These are phyloP conservation scores for Psilocybe cubensis DNA, from an alignment of 768 basidiomycete genomes.

Conservation along the genomic window DNA sequence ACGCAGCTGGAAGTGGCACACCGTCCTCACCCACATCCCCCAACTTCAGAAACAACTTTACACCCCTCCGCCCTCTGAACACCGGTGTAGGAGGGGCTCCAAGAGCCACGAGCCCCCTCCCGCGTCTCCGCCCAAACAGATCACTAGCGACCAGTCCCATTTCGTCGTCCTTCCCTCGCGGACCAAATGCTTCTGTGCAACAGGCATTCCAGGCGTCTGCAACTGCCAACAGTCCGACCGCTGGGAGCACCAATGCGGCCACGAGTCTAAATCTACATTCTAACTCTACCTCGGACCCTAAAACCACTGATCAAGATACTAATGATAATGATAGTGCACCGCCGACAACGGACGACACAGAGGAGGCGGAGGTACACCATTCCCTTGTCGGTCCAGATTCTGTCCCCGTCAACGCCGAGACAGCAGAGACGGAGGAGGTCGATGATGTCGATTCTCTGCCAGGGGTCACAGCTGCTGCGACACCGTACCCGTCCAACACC, in stretches of 20 bases:
- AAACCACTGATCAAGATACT: background rate
- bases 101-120: constrained; percentile 17
- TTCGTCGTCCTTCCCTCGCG: constrained; percentile 30
- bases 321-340: background rate
- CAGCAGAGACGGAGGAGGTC: constrained; percentile 5
- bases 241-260: no score
- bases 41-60: constrained; percentile 4
- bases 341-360: background rate
- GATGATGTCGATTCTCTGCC: constrained; percentile 2
- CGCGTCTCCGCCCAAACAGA: constrained; percentile 29
- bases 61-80: constrained; percentile 18
- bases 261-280: no score
- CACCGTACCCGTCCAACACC: constrained; percentile 41
- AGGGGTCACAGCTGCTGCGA: no score
- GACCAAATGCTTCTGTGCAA: constrained; percentile 5
- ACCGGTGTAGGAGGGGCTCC: constrained; percentile 17
- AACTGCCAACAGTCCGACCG: background rate
- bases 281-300: background rate
- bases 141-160: constrained; percentile 36
- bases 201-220: background rate
- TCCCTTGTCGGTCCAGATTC: background rate
- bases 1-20: constrained; percentile 23
- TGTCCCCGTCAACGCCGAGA: constrained; percentile 1
- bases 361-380: constrained; percentile 17
- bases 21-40: constrained; percentile 29